A percentile compares a stretch with the other conserved stretches of the same genome.
phyloP scores from a whole-genome alignment of 2,329 filamentous ascomycete species.

The Scortechinia acanthostroma region DNA sequence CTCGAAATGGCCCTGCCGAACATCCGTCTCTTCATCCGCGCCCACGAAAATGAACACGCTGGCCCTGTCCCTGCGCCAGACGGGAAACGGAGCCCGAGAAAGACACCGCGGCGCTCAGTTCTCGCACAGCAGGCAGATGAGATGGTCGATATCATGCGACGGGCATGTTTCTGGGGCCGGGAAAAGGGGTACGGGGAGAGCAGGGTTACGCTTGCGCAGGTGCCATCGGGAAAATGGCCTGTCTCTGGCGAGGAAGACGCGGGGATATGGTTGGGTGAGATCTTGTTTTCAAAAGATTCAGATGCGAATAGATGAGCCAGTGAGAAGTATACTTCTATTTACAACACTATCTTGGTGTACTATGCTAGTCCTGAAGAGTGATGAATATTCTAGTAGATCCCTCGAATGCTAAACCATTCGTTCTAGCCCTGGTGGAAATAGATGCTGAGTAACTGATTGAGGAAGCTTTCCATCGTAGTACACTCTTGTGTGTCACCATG shows the following conservation, averaged over 20 bases:
- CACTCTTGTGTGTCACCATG: too few species aligned
- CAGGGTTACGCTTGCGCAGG: slow-evolving; percentile 15
- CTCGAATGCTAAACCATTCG: too few species aligned
- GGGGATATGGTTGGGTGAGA: background rate
- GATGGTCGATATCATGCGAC: slow-evolving; percentile 27
- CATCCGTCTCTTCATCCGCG: background rate
- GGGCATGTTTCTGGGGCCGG: slow-evolving; percentile 30
- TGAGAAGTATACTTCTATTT: too few species aligned
- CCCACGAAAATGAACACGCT: background rate
- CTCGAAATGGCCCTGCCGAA: background rate
- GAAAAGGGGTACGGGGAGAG: slow-evolving; percentile 26
- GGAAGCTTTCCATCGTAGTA: too few species aligned
- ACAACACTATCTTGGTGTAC: background rate
- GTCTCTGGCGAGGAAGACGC: background rate
- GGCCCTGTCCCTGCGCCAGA: background rate
- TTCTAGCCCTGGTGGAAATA: too few species aligned
- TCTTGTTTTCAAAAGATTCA: too few species aligned
- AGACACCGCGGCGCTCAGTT: slow-evolving; percentile 6
- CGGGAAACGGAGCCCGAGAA: background rate
- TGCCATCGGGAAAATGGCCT: background rate
- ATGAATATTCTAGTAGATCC: too few species aligned
- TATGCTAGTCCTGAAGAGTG: background rate
- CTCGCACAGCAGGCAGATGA: slow-evolving; percentile 24
- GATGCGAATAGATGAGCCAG: too few species aligned
- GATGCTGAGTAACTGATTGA: too few species aligned